Evolutionary conservation across 1,284 basidiomycete species (phyloP).

Genomic region (Cutaneotrichosporon sp.): DNA sequence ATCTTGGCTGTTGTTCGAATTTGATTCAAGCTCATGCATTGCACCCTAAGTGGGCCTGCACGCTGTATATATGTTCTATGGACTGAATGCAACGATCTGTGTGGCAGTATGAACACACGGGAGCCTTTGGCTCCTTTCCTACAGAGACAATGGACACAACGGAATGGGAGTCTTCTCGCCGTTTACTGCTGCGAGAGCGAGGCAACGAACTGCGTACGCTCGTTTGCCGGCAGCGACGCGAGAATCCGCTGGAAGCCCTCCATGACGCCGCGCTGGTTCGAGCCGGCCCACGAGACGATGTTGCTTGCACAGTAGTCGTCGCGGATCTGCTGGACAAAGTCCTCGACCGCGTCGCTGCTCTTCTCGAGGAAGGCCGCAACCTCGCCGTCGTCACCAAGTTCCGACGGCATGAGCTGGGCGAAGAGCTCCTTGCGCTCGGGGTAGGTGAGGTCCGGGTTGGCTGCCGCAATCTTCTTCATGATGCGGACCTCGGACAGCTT

Average conservation of each 20-base stretch:
- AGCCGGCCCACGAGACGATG: slow-evolving; percentile 43
- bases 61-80: slow-evolving; percentile 14
- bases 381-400: slow-evolving; percentile 42
- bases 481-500: slow-evolving; percentile 56
- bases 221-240: slow-evolving; percentile 69
- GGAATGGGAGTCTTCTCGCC: background rate
- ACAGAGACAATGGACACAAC: slow-evolving; percentile 11
- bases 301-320: slow-evolving; percentile 47
- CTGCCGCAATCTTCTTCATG: slow-evolving; percentile 50
- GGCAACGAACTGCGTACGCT: slow-evolving; percentile 63
- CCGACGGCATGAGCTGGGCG: slow-evolving; percentile 42
- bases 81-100: slow-evolving; percentile 14
- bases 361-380: slow-evolving; percentile 52
- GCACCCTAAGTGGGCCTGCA: background rate
- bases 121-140: slow-evolving; percentile 12
- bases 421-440: slow-evolving; percentile 47
- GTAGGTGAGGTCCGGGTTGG: slow-evolving; percentile 51
- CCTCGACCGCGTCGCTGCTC: slow-evolving; percentile 39
- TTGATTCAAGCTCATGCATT: slow-evolving; percentile 10
- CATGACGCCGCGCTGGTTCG: slow-evolving; percentile 49
- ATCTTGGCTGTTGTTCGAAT: background rate
- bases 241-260: slow-evolving; percentile 48
- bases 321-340: slow-evolving; percentile 39
- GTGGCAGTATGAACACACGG: slow-evolving; percentile 14
- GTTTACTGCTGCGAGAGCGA: slow-evolving; percentile 28